Evolutionary conservation across 352 stramenopile species (phyloP), one percentile per base, ranked within the genome.

Genomic region (Blastocystis sp.): DNA sequence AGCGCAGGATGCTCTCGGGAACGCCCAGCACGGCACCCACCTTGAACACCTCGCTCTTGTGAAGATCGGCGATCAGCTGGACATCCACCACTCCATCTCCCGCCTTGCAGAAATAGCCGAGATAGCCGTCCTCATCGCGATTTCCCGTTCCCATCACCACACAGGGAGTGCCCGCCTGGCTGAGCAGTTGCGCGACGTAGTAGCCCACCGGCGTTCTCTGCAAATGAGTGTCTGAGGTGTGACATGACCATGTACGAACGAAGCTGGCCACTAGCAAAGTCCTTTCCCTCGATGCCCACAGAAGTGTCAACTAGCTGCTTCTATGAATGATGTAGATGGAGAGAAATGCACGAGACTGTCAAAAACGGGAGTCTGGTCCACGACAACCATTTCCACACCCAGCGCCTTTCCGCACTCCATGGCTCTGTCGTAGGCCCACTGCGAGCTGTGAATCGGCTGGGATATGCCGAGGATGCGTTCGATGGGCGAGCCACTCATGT

Each of bases 11-110:
- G 38, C 61, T 80, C n/a, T 81, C 62, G 9, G 77, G 77, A 81
- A 87, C 77, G 11, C 66, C 66, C 1, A 87, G 62, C 52, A 23
- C 61, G 4, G 23, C 41, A 1, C 77, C 71, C 17, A 87, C 66
- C 48, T 81, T 81, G 60, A 87, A 87, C n/a, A 87, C 77, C 45
- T 87, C 77, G 41, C 77, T 87, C 77, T 34, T 87, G 60, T 87
- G 77, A 2, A 87, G 71, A 79, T 87, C 77, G 38, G 61, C 62
- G 23, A 87, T 87, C 0, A 87, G 38, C 60, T 87, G 77, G 0
- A 87, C n/a, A 77, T 48, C 62, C 76, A 40, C 11, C 76, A 40
- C 10, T 48, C 77, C 11, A 1, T 48, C 11, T 48, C 77, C n/a
- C 28, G 77, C 77, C 1, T 87, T 87, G 48, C 77, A 87, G 77